Conservation (phyloP, 2,329 filamentous ascomycete species). For the Nemania sp. region DNA sequence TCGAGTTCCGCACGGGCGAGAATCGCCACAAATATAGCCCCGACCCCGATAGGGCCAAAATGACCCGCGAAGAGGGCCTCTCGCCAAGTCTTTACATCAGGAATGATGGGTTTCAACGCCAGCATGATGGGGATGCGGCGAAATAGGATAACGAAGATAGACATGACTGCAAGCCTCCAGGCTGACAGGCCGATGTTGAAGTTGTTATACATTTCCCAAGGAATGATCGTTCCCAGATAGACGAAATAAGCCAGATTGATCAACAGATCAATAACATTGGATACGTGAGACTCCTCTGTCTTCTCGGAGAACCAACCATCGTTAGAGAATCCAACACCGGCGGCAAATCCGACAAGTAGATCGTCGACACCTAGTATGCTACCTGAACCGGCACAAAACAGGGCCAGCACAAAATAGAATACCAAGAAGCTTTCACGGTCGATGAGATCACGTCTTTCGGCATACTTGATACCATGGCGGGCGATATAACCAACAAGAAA, state of each 20-base stretch:
- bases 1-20: conserved; percentile 91
- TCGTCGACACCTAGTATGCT: conserved; percentile 92
- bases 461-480: conserved; percentile 84
- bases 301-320: conserved; percentile 99
- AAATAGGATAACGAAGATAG: conserved; percentile 93
- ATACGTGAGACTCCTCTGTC: conserved; percentile 97
- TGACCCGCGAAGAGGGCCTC: conserved; percentile 96
- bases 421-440: conserved; percentile 97
- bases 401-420: conserved; percentile 95
- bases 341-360: conserved; percentile 89
- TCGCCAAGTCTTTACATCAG: conserved; percentile 97
- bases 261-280: conserved; percentile 96
- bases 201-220: conserved; percentile 89
- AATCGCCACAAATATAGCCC: conserved; percentile 93
- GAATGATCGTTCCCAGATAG: conserved; percentile 95
- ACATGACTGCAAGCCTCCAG: conserved; percentile 91
- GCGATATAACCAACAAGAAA: conserved; percentile 87
- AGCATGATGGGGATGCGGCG: conserved; percentile 95
- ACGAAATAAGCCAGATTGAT: conserved; percentile 98
- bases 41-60: conserved; percentile 96
- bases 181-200: conserved; percentile 72
- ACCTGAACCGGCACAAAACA: conserved; percentile 94
- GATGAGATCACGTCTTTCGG: conserved; percentile 82
- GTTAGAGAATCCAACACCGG: conserved; percentile 98
- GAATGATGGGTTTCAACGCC: conserved; percentile 85